Percentiles rank a stretch among this genome's conserved stretches.
phyloP scores from a whole-genome alignment of 495 filamentous ascomycete species.

The Penicillium macrosclerotiorum region DNA sequence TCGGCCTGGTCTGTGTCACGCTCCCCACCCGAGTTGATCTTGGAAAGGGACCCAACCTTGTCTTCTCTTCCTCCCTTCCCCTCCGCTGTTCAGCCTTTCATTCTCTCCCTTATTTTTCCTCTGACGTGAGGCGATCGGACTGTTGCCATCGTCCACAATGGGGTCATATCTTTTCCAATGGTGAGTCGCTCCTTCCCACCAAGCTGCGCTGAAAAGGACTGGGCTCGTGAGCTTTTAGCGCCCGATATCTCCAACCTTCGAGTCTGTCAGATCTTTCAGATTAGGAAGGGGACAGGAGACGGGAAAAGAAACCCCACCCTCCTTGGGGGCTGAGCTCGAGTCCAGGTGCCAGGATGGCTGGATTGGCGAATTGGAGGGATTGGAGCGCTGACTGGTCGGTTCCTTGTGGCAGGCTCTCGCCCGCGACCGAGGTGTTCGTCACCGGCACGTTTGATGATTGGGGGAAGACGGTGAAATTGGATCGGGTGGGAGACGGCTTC shows the following conservation, averaged over 20 bases:
- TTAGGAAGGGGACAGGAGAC: too few species aligned
- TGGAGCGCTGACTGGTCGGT: conserved; percentile 32
- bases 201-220: neutral
- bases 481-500: conserved; percentile 67
- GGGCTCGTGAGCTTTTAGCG: conserved; percentile 7
- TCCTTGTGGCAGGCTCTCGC: conserved; percentile 59
- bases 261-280: too few species aligned
- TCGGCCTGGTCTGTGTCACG: conserved; percentile 24
- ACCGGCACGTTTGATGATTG: conserved; percentile 96
- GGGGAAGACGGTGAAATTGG: conserved; percentile 77
- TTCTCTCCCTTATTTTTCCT: too few species aligned
- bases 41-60: conserved; percentile 1
- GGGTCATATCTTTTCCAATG: conserved; percentile 44
- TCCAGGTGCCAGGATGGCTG: too few species aligned
- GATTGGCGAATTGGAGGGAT: conserved; percentile 12
- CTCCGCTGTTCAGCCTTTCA: too few species aligned
- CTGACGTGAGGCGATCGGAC: neutral
- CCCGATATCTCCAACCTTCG: too few species aligned
- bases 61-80: neutral
- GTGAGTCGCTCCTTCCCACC: conserved; percentile 26
- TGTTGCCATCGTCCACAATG: conserved; percentile 22
- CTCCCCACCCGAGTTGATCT: conserved; percentile 10
- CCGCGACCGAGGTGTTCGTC: conserved; percentile 83
- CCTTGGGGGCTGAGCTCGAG: neutral
- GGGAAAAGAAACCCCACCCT: neutral